Percentiles rank a stretch among this genome's conserved stretches.
Conservation (phyloP, 352 stramenopile species). For the Aphanomyces invadans region DNA sequence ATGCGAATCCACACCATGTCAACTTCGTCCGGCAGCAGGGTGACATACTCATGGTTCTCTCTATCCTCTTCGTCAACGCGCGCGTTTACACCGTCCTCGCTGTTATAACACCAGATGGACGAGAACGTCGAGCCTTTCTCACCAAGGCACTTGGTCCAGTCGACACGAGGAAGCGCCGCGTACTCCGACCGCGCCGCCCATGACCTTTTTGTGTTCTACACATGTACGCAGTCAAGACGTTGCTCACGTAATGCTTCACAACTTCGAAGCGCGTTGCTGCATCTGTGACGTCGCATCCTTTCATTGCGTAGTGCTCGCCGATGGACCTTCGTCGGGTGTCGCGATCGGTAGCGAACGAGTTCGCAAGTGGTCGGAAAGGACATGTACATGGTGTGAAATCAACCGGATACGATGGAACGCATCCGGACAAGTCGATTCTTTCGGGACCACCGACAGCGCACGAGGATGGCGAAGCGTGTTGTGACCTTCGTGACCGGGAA, state of each 20-base stretch:
- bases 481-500: constrained; percentile 25
- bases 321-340: neutral
- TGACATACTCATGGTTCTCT: no score
- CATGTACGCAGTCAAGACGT: neutral
- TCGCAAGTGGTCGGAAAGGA: neutral
- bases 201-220: neutral
- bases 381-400: neutral
- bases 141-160: neutral
- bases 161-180: neutral
- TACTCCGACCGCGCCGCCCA: neutral
- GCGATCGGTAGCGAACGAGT: no score
- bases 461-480: constrained; percentile 20
- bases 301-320: neutral
- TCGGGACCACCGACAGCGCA: no score
- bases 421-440: no score
- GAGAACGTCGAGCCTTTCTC: neutral
- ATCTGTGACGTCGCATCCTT: neutral
- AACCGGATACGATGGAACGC: no score
- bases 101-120: neutral
- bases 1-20: neutral
- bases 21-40: no score
- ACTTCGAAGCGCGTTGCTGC: no score
- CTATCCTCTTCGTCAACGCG: neutral
- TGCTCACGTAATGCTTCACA: no score
- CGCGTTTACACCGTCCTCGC: neutral